Evolutionary conservation across 805 yeast genomes (phyloP), one percentile per base, ranked within the genome.

Genomic region (Pichia membranifaciens): DNA sequence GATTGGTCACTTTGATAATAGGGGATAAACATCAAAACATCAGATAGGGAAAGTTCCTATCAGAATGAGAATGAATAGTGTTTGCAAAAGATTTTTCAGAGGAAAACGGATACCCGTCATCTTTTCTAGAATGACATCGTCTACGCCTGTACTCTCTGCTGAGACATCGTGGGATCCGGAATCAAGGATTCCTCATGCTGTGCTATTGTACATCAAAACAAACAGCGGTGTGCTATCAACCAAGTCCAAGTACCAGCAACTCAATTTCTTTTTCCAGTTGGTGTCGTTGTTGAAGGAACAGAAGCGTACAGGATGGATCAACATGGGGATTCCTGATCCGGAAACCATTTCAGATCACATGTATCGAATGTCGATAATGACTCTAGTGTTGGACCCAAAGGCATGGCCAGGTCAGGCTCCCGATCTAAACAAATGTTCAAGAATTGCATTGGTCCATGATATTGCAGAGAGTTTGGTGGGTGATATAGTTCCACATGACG

Each of bases 391-490:
- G 13, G 44, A 48, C 29, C 17, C 50, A 9, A 41, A 49, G 10
- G 51, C 51, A 15, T 51, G 49, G 28, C 54, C 52, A 22, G 48
- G 51, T 12, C 41, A 51, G 16, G 47, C 39, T 66, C 65, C 70
- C 2, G 80, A 86, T 64, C 70, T 76, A 22, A 74, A 76, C 50
- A 78, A 78, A 56, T 88, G 96, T 70, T 84, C 82, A 43, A 84
- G 85, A 66, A 89, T 91, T 45, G 89, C 96, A 1, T 70, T 89
- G 36, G 81, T 89, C 29, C 99, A 91, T 70, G 99, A 91, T 65
- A 85, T 91, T 58, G 96, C 98, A 10, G 99, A 91, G 71, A 66
- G 90, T 4, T 69, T 91, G 25, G 98, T 91, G 13, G 99, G 99
- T 29, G 99, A 91, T 64, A 87, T 91, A 43, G 89, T 96, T 2